phyloP scores from a whole-genome alignment of 164 flowering plant genomes.

The Vitis rotundifolia region DNA sequence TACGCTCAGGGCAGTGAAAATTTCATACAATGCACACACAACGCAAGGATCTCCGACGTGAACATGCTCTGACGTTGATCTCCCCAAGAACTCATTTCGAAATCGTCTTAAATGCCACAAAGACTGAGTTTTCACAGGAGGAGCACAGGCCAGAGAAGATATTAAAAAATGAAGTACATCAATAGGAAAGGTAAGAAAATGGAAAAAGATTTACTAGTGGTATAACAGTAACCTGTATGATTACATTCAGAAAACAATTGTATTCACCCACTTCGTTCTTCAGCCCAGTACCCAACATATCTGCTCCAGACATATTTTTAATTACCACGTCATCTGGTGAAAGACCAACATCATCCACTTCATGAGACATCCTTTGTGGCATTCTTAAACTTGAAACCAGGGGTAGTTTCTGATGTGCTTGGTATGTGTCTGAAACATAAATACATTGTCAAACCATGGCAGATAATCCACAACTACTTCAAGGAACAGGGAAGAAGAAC shows the following conservation, averaged over 20 bases:
- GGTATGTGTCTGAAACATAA: constrained; percentile 47
- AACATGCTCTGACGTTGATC: constrained; percentile 59
- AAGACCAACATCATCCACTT: constrained; percentile 25
- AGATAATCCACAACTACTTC: background rate
- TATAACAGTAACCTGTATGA: constrained; percentile 73
- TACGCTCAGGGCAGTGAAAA: constrained; percentile 66
- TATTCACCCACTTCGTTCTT: constrained; percentile 96
- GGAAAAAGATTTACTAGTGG: background rate
- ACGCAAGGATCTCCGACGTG: constrained; percentile 99
- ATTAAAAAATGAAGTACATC: background rate
- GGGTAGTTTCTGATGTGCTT: constrained; percentile 48
- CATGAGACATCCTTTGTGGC: constrained; percentile 14
- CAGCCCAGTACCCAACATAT: constrained; percentile 71
- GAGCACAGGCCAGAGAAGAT: constrained; percentile 15
- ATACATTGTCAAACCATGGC: constrained; percentile 1
- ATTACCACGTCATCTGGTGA: constrained; percentile 22
- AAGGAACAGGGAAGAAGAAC: constrained; percentile 4
- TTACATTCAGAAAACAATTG: constrained; percentile 96
- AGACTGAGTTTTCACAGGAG: constrained; percentile 52
- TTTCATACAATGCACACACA: constrained; percentile 81
- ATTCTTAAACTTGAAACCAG: constrained; percentile 27
- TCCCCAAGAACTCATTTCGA: constrained; percentile 76
- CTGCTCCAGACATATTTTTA: constrained; percentile 26
- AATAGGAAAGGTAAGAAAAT: background rate
- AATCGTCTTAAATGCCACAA: constrained; percentile 87